Conservation (phyloP, 495 filamentous ascomycete species). For the Penicillium maclennaniae region DNA sequence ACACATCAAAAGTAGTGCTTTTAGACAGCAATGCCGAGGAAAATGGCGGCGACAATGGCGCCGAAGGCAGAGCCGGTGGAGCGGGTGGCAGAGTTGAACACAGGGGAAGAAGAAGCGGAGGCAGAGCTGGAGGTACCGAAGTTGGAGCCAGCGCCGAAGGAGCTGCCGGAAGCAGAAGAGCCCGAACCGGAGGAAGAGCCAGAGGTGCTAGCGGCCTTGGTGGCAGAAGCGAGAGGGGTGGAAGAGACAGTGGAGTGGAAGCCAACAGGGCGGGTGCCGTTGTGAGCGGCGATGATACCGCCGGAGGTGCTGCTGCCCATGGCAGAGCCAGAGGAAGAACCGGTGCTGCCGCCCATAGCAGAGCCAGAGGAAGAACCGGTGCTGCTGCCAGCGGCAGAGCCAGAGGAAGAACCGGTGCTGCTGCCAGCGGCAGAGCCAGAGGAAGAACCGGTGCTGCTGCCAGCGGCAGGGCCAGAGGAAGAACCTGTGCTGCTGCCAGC, state of each 20-base stretch:
- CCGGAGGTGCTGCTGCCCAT: constrained; percentile 16
- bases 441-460: not conserved
- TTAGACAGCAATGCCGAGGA: constrained; percentile 35
- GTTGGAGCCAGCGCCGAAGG: constrained; percentile 15
- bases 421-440: constrained; percentile 7
- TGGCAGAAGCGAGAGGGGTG: constrained; percentile 3
- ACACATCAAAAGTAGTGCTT: constrained; percentile 7
- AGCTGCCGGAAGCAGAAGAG: constrained; percentile 25
- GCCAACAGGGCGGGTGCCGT: constrained; percentile 10
- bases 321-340: not conserved
- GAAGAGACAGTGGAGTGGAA: constrained; percentile 7
- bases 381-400: constrained; percentile 6
- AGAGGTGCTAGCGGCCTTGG: constrained; percentile 13
- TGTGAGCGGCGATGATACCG: constrained; percentile 3
- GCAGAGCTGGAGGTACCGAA: constrained; percentile 15
- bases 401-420: not conserved
- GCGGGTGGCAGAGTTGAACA: constrained; percentile 2
- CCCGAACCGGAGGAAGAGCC: constrained; percentile 22
- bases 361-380: constrained; percentile 9
- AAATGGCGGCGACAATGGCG: constrained; percentile 26
- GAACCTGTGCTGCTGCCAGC: constrained; percentile 2
- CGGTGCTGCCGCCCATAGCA: constrained; percentile 8
- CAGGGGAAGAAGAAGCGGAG: constrained; percentile 5
- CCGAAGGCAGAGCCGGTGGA: constrained; percentile 25
- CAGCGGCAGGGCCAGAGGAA: constrained; percentile 3